These are phyloP conservation scores for Aurinia saxatilis DNA, from an alignment of 345 rosid species.

Conservation along the genomic window DNA sequence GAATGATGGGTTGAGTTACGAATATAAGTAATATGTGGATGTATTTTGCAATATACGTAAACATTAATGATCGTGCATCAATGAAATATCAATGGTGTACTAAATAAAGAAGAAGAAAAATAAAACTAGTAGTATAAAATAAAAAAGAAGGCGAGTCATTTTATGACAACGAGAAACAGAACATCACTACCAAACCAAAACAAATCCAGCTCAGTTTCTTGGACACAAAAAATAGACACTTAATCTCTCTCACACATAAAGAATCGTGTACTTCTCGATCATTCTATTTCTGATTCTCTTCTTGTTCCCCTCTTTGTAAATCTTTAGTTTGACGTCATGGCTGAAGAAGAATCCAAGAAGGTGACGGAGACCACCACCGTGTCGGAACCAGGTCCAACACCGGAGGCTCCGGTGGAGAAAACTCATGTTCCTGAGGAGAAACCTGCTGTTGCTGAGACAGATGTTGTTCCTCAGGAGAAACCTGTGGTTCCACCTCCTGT, in stretches of 20 bases:
- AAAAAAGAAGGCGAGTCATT: slow-evolving; percentile 24
- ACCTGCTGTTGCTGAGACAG: neutral
- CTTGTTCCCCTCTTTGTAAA: neutral
- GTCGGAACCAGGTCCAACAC: slow-evolving; percentile 14
- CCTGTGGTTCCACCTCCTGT: slow-evolving; percentile 10
- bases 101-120: neutral
- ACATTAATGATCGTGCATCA: slow-evolving; percentile 12
- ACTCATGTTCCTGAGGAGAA: neutral
- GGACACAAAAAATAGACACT: neutral
- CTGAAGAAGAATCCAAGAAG: slow-evolving; percentile 12
- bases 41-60: neutral
- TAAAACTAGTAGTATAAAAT: neutral
- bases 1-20: neutral
- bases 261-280: slow-evolving; percentile 1
- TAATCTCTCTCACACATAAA: slow-evolving; percentile 5
- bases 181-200: slow-evolving; percentile 23
- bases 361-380: slow-evolving; percentile 10
- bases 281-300: slow-evolving; percentile 16
- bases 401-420: neutral
- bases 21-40: neutral
- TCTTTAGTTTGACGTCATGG: slow-evolving; percentile 22
- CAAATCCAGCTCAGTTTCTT: slow-evolving; percentile 20
- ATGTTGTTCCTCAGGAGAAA: slow-evolving; percentile 16
- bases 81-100: neutral
- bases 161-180: slow-evolving; percentile 26